These are phyloP conservation scores for Trichoderma semiorbis DNA, from an alignment of 2,329 filamentous ascomycete species.

Conservation along the genomic window DNA sequence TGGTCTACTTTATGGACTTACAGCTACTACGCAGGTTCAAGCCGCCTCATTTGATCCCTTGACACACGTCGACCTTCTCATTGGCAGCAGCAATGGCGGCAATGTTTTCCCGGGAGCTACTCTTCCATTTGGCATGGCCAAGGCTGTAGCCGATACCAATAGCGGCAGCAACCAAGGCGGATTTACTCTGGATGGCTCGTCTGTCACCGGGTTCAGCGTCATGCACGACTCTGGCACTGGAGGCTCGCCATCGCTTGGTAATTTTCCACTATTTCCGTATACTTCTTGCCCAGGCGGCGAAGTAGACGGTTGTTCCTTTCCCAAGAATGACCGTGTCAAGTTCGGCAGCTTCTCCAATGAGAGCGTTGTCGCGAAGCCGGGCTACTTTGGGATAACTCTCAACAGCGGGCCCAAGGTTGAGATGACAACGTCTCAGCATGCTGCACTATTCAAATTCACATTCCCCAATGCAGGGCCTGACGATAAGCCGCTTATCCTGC, in stretches of 20 bases:
- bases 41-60: slow-evolving; percentile 25
- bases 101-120: slow-evolving; percentile 45
- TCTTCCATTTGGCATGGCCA: slow-evolving; percentile 50
- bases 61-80: slow-evolving; percentile 37
- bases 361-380: slow-evolving; percentile 56
- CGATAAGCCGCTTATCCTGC: slow-evolving; percentile 56
- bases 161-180: slow-evolving; percentile 52
- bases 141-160: slow-evolving; percentile 50
- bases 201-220: slow-evolving; percentile 53
- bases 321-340: slow-evolving; percentile 41
- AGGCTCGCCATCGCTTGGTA: slow-evolving; percentile 61
- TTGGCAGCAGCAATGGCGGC: slow-evolving; percentile 33
- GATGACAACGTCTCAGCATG: slow-evolving; percentile 65
- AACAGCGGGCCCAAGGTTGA: slow-evolving; percentile 57
- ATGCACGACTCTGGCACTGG: slow-evolving; percentile 60
- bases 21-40: background rate
- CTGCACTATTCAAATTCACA: slow-evolving; percentile 63
- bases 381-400: slow-evolving; percentile 62
- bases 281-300: slow-evolving; percentile 58
- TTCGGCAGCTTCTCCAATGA: slow-evolving; percentile 46
- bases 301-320: slow-evolving; percentile 59
- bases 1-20: background rate
- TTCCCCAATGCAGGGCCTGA: slow-evolving; percentile 45
- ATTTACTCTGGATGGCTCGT: slow-evolving; percentile 49
- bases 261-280: slow-evolving; percentile 70